Evolutionary conservation across 495 filamentous ascomycete genomes (phyloP).

Genomic region (Xylaria castorea): DNA sequence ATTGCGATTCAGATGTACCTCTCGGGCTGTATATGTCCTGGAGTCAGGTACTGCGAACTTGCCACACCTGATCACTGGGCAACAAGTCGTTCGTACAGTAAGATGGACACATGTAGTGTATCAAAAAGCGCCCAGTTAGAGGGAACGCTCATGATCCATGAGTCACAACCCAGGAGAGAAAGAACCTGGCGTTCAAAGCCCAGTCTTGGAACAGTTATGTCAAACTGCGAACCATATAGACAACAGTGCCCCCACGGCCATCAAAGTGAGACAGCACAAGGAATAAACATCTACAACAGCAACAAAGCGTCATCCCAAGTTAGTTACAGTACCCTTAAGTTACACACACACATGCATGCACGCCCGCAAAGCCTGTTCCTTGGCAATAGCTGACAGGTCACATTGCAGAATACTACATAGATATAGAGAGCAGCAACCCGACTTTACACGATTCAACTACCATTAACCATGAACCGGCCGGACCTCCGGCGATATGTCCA

Average conservation of each 20-base stretch:
- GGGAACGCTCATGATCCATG: constrained; percentile 4
- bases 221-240: not conserved
- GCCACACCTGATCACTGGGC: constrained; percentile 16
- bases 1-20: constrained; percentile 8
- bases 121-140: not conserved
- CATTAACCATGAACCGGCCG: not conserved
- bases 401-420: not conserved
- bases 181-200: constrained; percentile 1
- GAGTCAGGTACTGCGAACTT: not conserved
- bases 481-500: not conserved
- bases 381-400: constrained; percentile 9
- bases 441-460: not conserved
- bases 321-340: not conserved
- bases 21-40: not conserved
- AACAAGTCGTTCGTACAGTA: not conserved
- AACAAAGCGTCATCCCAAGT: constrained; percentile 3
- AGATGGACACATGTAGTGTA: constrained; percentile 8
- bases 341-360: not conserved
- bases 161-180: not conserved
- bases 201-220: not conserved
- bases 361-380: not conserved
- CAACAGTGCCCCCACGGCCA: not conserved
- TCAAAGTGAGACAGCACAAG: not conserved
- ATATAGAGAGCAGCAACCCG: not conserved
- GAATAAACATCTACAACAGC: not conserved